These are phyloP conservation scores for Hyaloperonospora arabidopsidis DNA, from an alignment of 352 stramenopile species.

Conservation along the genomic window DNA sequence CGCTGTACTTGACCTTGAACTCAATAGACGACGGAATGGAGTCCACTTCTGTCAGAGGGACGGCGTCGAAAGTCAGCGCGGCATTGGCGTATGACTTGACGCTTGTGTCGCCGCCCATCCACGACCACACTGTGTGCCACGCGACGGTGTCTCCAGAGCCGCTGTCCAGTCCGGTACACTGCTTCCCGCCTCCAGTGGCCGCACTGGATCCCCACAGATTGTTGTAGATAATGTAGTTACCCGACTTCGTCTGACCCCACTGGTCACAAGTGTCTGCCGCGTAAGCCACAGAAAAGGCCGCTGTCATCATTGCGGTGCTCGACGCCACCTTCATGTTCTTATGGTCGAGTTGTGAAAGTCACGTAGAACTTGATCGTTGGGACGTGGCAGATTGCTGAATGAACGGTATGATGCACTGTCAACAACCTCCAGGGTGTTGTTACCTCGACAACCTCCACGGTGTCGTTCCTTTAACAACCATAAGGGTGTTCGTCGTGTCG, in stretches of 20 bases:
- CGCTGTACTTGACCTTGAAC: conserved; percentile 28
- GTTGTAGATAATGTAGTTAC: conserved; percentile 43
- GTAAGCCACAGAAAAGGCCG: neutral
- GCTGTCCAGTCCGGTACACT: conserved; percentile 35
- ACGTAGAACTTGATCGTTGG: neutral
- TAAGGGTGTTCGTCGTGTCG: too few species aligned
- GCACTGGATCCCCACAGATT: conserved; percentile 33
- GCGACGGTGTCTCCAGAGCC: conserved; percentile 21
- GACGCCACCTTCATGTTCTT: conserved; percentile 15
- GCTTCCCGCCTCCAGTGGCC: conserved; percentile 13
- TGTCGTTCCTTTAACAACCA: too few species aligned
- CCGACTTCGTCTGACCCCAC: conserved; percentile 20
- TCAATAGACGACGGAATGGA: conserved; percentile 30
- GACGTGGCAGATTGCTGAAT: conserved; percentile 17
- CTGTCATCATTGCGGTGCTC: conserved; percentile 1
- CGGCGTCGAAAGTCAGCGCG: conserved; percentile 28
- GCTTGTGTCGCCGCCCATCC: conserved; percentile 15
- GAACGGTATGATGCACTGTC: neutral
- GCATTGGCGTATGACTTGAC: conserved; percentile 45
- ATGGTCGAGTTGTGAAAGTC: neutral
- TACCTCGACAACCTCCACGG: too few species aligned
- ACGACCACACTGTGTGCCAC: conserved; percentile 31
- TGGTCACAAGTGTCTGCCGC: conserved; percentile 23
- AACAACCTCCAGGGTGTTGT: too few species aligned
- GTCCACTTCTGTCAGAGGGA: conserved; percentile 25